Evolutionary conservation across 345 rosid species (phyloP).

Genomic region (rapeseed (Brassica napus)): Da-Ae NC_063436.1:14459001-14459500

Average conservation of each 20-base stretch:
- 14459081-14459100: slow-evolving; percentile 89
- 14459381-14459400: slow-evolving; percentile 6
- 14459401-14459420: not conserved
- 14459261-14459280: not conserved
- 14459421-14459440: not conserved
- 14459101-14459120: slow-evolving; percentile 71
- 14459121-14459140: not conserved
- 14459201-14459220: slow-evolving; percentile 58
- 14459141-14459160: not conserved
- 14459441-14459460: slow-evolving; percentile 21
- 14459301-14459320: slow-evolving; percentile 47
- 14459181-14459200: slow-evolving; percentile 81
- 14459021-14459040: slow-evolving; percentile 46
- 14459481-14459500: slow-evolving; percentile 27
- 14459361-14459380: slow-evolving; percentile 27
- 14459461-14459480: slow-evolving; percentile 22
- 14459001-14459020: slow-evolving; percentile 47
- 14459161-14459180: not conserved
- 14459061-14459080: slow-evolving; percentile 75
- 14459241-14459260: slow-evolving; percentile 39
- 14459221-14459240: slow-evolving; percentile 48
- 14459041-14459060: slow-evolving; percentile 19
- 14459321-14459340: slow-evolving; percentile 51
- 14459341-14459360: slow-evolving; percentile 62
- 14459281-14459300: not conserved